Percentiles rank a stretch among this genome's conserved stretches.
Conservation (phyloP, 805 yeast genomes). For the Starmera quercuum region DNA sequence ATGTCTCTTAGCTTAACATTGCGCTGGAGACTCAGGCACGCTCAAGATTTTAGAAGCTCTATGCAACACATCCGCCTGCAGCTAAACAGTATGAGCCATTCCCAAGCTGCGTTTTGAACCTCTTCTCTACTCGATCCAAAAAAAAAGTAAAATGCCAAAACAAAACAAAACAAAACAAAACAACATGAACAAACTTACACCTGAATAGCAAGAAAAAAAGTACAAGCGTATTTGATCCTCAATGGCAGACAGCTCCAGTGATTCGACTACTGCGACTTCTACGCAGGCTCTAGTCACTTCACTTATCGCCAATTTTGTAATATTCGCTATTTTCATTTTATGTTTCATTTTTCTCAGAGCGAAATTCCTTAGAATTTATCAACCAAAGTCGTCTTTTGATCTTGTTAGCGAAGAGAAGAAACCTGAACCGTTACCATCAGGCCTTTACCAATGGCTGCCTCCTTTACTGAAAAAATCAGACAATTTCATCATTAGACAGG, state of each 20-base stretch:
- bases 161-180: conserved; percentile 1
- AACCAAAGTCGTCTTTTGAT: conserved; percentile 68
- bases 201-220: neutral
- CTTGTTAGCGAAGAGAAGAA: conserved; percentile 50
- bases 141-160: neutral
- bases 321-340: conserved; percentile 54
- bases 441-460: conserved; percentile 62
- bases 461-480: conserved; percentile 62
- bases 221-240: neutral
- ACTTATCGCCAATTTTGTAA: conserved; percentile 55
- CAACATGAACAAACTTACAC: neutral
- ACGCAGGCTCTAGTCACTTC: conserved; percentile 72
- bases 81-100: too few species aligned
- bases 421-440: conserved; percentile 69
- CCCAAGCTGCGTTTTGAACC: too few species aligned
- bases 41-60: too few species aligned
- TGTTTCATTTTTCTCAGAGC: conserved; percentile 62
- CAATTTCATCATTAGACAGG: conserved; percentile 70
- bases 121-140: too few species aligned
- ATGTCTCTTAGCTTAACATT: too few species aligned
- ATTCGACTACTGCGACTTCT: conserved; percentile 46
- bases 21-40: too few species aligned
- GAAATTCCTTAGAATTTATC: conserved; percentile 65
- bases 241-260: conserved; percentile 1
- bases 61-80: too few species aligned